Conservation (phyloP, 495 filamentous ascomycete genomes). For the Melanomma pulvis-pyrius region DNA sequence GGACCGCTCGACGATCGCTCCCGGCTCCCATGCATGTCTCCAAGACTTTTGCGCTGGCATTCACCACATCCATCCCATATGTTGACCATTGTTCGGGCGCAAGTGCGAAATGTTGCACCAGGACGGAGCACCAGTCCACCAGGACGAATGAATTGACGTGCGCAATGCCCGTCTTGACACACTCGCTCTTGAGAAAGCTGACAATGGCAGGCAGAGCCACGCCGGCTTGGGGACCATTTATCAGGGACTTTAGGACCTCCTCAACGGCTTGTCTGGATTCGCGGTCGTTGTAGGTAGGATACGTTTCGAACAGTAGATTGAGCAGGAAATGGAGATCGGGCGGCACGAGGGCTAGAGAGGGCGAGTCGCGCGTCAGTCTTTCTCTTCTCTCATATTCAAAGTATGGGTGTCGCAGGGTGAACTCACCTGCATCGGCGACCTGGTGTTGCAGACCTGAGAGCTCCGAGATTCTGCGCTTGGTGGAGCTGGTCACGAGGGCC, state of each 20-base stretch:
- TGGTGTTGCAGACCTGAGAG: slow-evolving; percentile 50
- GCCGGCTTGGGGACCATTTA: slow-evolving; percentile 54
- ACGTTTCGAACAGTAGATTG: slow-evolving; percentile 76
- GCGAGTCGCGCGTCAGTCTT: neutral
- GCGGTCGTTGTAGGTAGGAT: slow-evolving; percentile 84
- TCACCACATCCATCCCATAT: slow-evolving; percentile 64
- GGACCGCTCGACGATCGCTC: slow-evolving; percentile 55
- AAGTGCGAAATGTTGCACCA: slow-evolving; percentile 64
- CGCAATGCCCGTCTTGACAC: slow-evolving; percentile 73
- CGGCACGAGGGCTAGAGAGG: slow-evolving; percentile 14
- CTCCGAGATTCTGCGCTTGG: slow-evolving; percentile 51
- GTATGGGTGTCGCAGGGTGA: neutral
- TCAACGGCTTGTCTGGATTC: slow-evolving; percentile 79
- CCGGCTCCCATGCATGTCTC: slow-evolving; percentile 72
- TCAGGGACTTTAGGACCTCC: slow-evolving; percentile 68
- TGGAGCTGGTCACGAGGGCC: slow-evolving; percentile 52
- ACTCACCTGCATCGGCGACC: slow-evolving; percentile 50
- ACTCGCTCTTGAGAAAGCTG: slow-evolving; percentile 61
- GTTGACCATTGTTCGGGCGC: slow-evolving; percentile 61
- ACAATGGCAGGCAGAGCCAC: slow-evolving; percentile 64
- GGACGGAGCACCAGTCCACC: slow-evolving; percentile 80
- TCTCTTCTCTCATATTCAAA: neutral
- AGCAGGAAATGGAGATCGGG: slow-evolving; percentile 52
- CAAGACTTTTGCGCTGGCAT: slow-evolving; percentile 66
- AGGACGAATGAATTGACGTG: slow-evolving; percentile 83